Conservation (phyloP, 1,284 basidiomycete genomes). For the Apiotrichum montevideense region DNA sequence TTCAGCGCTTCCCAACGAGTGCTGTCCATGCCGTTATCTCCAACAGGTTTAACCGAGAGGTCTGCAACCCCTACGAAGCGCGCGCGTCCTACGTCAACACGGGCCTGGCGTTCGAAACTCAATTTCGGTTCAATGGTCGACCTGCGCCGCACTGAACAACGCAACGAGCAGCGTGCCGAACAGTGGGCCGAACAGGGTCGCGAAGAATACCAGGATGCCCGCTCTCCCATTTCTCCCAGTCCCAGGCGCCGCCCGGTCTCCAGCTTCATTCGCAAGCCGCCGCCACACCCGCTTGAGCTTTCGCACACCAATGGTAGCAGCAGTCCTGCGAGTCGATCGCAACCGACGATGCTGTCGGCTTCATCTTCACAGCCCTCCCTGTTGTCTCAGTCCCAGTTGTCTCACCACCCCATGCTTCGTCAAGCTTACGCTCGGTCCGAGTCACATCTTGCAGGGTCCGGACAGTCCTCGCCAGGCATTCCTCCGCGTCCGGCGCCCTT, state of each 20-base stretch:
- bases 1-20: constrained; percentile 10
- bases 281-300: constrained; percentile 14
- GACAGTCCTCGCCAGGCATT: background rate
- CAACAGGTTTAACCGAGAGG: background rate
- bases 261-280: constrained; percentile 3
- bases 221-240: too few relatives aligned
- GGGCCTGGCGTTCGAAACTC: constrained; percentile 6
- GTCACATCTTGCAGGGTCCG: constrained; percentile 9
- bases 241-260: constrained; percentile 10
- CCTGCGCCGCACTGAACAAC: constrained; percentile 2
- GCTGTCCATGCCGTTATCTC: background rate
- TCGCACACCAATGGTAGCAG: constrained; percentile 6
- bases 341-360: constrained; percentile 3
- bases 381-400: background rate
- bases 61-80: background rate
- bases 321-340: constrained; percentile 6
- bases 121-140: constrained; percentile 21
- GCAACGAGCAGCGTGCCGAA: background rate
- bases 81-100: background rate
- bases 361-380: constrained; percentile 14
- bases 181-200: background rate
- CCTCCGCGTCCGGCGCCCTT: constrained; percentile 10
- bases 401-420: constrained; percentile 16
- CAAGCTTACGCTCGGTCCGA: constrained; percentile 16
- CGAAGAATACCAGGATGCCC: background rate